A percentile compares a stretch with the other conserved stretches of the same genome.
These are phyloP conservation scores for Agaricus blazei DNA, from an alignment of 768 basidiomycete genomes.

Conservation along the genomic window DNA sequence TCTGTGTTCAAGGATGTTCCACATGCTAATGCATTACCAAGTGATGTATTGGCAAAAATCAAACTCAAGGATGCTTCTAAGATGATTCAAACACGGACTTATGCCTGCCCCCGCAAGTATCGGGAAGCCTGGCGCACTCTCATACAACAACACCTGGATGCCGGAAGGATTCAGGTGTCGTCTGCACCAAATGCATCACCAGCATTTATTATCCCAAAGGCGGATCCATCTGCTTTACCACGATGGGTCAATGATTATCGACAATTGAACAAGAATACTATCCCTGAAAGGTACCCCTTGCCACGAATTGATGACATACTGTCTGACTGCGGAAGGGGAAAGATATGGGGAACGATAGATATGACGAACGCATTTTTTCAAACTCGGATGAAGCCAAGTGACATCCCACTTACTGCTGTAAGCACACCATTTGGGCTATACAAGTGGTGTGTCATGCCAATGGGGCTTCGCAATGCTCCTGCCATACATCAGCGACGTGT, in stretches of 20 bases:
- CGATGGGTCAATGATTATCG: constrained; percentile 32
- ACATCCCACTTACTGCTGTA: constrained; percentile 28
- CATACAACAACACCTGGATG: constrained; percentile 25
- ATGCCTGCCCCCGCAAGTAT: constrained; percentile 19
- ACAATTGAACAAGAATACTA: constrained; percentile 24
- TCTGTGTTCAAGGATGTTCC: constrained; percentile 24
- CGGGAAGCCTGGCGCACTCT: constrained; percentile 22
- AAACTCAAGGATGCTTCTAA: constrained; percentile 21
- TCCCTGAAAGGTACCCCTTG: constrained; percentile 25
- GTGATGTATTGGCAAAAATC: constrained; percentile 17
- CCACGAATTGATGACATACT: constrained; percentile 27
- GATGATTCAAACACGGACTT: constrained; percentile 12
- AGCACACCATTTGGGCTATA: constrained; percentile 31
- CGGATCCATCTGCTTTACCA: constrained; percentile 20
- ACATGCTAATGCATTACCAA: constrained; percentile 19
- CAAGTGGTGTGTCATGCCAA: constrained; percentile 40
- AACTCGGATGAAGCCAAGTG: constrained; percentile 17
- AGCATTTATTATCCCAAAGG: constrained; percentile 32
- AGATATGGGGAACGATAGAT: constrained; percentile 23
- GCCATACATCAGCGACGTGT: constrained; percentile 24
- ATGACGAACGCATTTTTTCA: constrained; percentile 22
- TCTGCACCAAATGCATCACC: constrained; percentile 22
- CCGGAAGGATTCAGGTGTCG: constrained; percentile 23
- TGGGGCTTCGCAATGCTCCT: constrained; percentile 20
- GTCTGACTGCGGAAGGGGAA: constrained; percentile 26